Conservation (phyloP, 371 early-diverging fungal genomes). For the Umbelopsis sp. region DNA sequence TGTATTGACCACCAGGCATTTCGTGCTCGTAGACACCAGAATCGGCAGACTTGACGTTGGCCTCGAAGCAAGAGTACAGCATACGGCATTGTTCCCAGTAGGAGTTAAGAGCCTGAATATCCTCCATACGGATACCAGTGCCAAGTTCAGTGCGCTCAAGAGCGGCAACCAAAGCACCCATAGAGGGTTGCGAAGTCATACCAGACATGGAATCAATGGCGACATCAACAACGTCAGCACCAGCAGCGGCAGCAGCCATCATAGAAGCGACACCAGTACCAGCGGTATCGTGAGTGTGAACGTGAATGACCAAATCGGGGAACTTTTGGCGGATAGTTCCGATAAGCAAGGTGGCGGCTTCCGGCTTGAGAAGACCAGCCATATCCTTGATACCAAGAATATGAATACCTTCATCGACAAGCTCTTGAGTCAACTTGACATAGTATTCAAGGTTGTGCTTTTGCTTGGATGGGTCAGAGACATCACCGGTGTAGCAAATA, state of each 20-base stretch:
- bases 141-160: constrained; percentile 75
- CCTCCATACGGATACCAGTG: constrained; percentile 81
- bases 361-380: constrained; percentile 95
- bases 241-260: constrained; percentile 92
- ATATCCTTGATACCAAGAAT: constrained; percentile 96
- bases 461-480: constrained; percentile 75
- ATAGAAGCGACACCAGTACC: constrained; percentile 95
- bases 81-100: constrained; percentile 97
- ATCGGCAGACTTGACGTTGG: constrained; percentile 83
- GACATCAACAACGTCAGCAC: constrained; percentile 92
- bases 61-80: constrained; percentile 94
- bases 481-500: constrained; percentile 94
- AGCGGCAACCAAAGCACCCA: constrained; percentile 92
- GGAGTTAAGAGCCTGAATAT: constrained; percentile 80
- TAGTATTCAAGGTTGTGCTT: constrained; percentile 93
- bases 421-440: constrained; percentile 83
- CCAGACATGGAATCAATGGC: constrained; percentile 97
- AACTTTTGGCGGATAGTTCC: constrained; percentile 82
- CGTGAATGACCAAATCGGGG: constrained; percentile 93
- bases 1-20: constrained; percentile 98
- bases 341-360: constrained; percentile 82
- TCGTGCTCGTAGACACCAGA: constrained; percentile 93
- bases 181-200: constrained; percentile 93
- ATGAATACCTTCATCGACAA: constrained; percentile 92
- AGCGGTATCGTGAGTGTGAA: constrained; percentile 97